Evolutionary conservation across 2,329 filamentous ascomycete genomes (phyloP).

Genomic region (Plenodomus lindquistii): DNA sequence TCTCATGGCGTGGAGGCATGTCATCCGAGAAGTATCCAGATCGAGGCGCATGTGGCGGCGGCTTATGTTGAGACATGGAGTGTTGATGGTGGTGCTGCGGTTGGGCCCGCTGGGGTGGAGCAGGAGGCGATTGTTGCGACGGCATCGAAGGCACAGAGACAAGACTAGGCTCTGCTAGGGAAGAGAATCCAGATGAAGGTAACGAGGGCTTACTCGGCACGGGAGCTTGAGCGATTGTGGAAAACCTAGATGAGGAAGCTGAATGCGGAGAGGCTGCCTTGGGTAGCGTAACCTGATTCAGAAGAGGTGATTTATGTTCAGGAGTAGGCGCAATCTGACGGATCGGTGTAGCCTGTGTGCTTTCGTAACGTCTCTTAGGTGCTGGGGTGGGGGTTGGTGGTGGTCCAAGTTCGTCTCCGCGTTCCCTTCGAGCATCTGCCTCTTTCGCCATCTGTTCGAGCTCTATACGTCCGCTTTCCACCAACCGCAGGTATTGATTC

Average conservation of each 20-base stretch:
- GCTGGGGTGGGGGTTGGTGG: constrained; percentile 55
- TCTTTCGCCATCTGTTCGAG: constrained; percentile 48
- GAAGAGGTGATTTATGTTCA: constrained; percentile 47
- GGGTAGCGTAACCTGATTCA: constrained; percentile 30
- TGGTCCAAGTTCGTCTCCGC: constrained; percentile 52
- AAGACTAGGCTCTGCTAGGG: constrained; percentile 32
- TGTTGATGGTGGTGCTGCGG: constrained; percentile 35
- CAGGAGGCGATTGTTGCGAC: constrained; percentile 38
- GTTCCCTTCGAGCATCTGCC: constrained; percentile 47
- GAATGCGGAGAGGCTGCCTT: constrained; percentile 45
- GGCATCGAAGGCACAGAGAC: constrained; percentile 31
- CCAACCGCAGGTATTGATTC: constrained; percentile 54
- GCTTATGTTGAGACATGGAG: constrained; percentile 32
- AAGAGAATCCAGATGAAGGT: constrained; percentile 22
- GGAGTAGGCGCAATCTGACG: constrained; percentile 52
- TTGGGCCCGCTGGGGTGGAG: constrained; percentile 24
- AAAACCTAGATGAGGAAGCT: constrained; percentile 30
- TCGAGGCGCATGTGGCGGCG: constrained; percentile 34
- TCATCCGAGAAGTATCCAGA: constrained; percentile 45
- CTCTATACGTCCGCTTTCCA: constrained; percentile 49
- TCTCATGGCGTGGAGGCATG: constrained; percentile 31
- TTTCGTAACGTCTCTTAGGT: constrained; percentile 53
- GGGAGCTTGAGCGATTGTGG: constrained; percentile 39
- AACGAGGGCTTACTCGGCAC: constrained; percentile 32
- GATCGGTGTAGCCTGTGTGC: constrained; percentile 42